Percentiles rank a stretch among this genome's conserved stretches.
Evolutionary conservation across 306 rosid species (phyloP).

Genomic region (Cercis canadensis): DNA sequence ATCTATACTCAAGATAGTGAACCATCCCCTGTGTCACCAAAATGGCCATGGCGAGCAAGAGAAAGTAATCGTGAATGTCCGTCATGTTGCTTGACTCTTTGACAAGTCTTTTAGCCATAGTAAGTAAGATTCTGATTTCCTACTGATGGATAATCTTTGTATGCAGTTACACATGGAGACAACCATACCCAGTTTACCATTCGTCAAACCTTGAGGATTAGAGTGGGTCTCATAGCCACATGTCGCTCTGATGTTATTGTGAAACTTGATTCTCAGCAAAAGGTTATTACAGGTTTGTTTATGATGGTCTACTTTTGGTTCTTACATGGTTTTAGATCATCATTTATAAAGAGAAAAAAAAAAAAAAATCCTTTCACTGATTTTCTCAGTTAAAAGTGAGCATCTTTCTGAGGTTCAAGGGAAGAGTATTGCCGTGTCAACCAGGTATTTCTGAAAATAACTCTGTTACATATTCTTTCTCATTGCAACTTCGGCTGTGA

Average conservation of each 20-base stretch:
- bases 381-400: constrained; percentile 78
- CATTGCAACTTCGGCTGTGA: constrained; percentile 25
- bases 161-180: constrained; percentile 77
- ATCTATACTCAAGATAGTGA: constrained; percentile 71
- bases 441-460: constrained; percentile 56
- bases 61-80: constrained; percentile 65
- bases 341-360: not conserved
- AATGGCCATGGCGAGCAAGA: constrained; percentile 76
- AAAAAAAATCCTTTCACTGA: constrained; percentile 13
- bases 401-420: constrained; percentile 91
- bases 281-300: constrained; percentile 92
- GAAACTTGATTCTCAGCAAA: constrained; percentile 96
- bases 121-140: constrained; percentile 31
- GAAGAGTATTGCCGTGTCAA: constrained; percentile 52
- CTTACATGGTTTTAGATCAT: not conserved
- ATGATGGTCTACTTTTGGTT: constrained; percentile 5
- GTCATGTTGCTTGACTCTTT: constrained; percentile 41
- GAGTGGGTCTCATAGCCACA: constrained; percentile 87
- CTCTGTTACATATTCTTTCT: not conserved
- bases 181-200: constrained; percentile 67
- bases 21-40: constrained; percentile 82
- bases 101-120: constrained; percentile 27
- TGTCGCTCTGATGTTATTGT: constrained; percentile 90
- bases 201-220: constrained; percentile 96
- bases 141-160: constrained; percentile 31